Base-by-base conservation (phyloP, 2,329 filamentous ascomycete genomes). In the Beauveria brongniartii region DNA sequence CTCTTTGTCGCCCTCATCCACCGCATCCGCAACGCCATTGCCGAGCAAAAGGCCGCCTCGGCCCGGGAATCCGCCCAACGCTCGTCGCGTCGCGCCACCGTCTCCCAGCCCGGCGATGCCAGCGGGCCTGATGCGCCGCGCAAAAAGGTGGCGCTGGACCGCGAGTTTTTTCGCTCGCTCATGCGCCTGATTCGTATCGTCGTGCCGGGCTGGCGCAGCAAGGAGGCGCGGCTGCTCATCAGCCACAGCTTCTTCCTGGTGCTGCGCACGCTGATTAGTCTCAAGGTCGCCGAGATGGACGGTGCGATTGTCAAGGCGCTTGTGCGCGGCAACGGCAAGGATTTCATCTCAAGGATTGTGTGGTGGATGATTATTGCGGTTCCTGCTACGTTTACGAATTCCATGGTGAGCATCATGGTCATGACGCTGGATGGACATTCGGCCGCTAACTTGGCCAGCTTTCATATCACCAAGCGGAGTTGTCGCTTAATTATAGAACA, bases 341-440 rank as follows among this genome's bases (percentile, higher is more conserved):
- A 96, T 66, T 99, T 99, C 67, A 71, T 97, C 68, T 86, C 87
- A 67, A 87, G 91, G 0, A 86, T 99, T 67, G 84, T 95, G 6
- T 97, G 93, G 92, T 99, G 94, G 94, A 99, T 99, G 94, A 73
- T 93, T 60, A 94, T 99, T 66, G 93, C 94, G 28, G 82, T 99
- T 18, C 94, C 94, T 10, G 94, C 94, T 1, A 97, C 94, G 0
- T 97, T 97, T 72, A 99, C 94, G 46, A 99, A 99, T 74, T 97
- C 92, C 0, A 99, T 99, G 94, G 90, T 94, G 74, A 74, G 84
- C 5, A n/a, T 9, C 30, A 30, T 43, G 20, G 5, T 72, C 40
- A 9, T 8, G 3, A 7, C 3, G 8, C 0, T 16, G 10, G 20
- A 10, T 24, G 26, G 46, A 3, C 10, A 24, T 16, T 18, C 9